Percentiles rank a stretch among this genome's conserved stretches.
Conservation (phyloP, 2,329 filamentous ascomycete genomes). For the Paecilomyces formosus region DNA sequence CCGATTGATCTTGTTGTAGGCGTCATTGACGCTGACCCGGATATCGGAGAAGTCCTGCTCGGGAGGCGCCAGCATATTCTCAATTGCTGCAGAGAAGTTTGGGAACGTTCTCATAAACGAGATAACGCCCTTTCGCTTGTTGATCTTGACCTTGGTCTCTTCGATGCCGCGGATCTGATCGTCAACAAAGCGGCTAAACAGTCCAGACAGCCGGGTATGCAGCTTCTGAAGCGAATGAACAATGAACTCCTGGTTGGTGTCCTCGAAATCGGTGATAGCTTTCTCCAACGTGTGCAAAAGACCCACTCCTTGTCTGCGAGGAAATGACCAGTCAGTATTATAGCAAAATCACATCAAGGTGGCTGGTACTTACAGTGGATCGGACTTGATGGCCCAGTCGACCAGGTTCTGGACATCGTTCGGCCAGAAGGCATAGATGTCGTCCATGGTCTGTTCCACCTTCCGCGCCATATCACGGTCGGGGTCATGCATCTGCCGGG, state of each 20-base stretch:
- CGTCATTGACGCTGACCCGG: conserved; percentile 71
- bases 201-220: conserved; percentile 63
- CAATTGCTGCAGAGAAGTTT: conserved; percentile 70
- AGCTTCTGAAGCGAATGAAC: conserved; percentile 72
- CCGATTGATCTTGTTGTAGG: conserved; percentile 82
- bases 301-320: conserved; percentile 72
- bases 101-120: conserved; percentile 93
- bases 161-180: conserved; percentile 94
- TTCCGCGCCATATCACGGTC: conserved; percentile 79
- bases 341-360: conserved; percentile 13
- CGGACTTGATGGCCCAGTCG: conserved; percentile 72
- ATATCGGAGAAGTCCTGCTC: conserved; percentile 56
- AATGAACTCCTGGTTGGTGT: conserved; percentile 89
- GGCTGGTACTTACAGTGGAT: conserved; percentile 63
- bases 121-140: conserved; percentile 95
- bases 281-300: conserved; percentile 74
- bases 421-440: conserved; percentile 76
- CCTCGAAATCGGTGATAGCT: conserved; percentile 69
- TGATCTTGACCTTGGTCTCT: conserved; percentile 97
- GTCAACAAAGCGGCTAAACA: conserved; percentile 85
- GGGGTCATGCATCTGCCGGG: conserved; percentile 74
- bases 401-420: conserved; percentile 70
- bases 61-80: conserved; percentile 65
- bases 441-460: conserved; percentile 81
- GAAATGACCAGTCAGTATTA: conserved; percentile 10